phyloP scores from a whole-genome alignment of 1,284 basidiomycete species.

The Marasmius sp. region DNA sequence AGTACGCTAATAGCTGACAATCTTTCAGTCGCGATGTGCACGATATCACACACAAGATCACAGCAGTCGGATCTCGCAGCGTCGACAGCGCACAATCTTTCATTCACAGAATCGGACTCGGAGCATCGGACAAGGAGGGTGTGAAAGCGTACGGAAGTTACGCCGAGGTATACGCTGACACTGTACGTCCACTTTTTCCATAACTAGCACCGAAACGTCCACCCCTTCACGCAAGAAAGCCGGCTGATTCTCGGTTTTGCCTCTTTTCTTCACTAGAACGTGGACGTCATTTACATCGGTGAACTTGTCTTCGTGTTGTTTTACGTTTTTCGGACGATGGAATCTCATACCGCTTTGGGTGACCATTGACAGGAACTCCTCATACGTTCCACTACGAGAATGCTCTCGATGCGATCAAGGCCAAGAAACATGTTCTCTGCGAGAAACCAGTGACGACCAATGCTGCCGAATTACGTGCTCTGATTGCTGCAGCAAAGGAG shows the following conservation, averaged over 20 bases:
- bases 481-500: slow-evolving; percentile 74
- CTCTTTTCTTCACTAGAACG: slow-evolving; percentile 47
- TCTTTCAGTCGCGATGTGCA: slow-evolving; percentile 57
- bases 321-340: neutral
- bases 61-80: slow-evolving; percentile 79
- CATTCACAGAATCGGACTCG: slow-evolving; percentile 47
- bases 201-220: neutral
- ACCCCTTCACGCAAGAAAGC: too few relatives aligned
- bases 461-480: slow-evolving; percentile 61
- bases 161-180: slow-evolving; percentile 73
- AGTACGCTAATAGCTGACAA: neutral
- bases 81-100: slow-evolving; percentile 73
- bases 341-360: neutral
- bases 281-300: slow-evolving; percentile 83
- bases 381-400: slow-evolving; percentile 85
- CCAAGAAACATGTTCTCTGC: slow-evolving; percentile 84
- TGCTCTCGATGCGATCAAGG: slow-evolving; percentile 73
- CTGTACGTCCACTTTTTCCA: slow-evolving; percentile 35
- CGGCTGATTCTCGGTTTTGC: neutral
- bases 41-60: slow-evolving; percentile 78
- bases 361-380: slow-evolving; percentile 62
- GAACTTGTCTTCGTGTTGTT: slow-evolving; percentile 16
- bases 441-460: slow-evolving; percentile 81
- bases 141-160: slow-evolving; percentile 80
- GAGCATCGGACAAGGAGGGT: slow-evolving; percentile 38